Base-by-base conservation (phyloP, 345 rosid species). In the Lenwebbia sp. region DNA sequence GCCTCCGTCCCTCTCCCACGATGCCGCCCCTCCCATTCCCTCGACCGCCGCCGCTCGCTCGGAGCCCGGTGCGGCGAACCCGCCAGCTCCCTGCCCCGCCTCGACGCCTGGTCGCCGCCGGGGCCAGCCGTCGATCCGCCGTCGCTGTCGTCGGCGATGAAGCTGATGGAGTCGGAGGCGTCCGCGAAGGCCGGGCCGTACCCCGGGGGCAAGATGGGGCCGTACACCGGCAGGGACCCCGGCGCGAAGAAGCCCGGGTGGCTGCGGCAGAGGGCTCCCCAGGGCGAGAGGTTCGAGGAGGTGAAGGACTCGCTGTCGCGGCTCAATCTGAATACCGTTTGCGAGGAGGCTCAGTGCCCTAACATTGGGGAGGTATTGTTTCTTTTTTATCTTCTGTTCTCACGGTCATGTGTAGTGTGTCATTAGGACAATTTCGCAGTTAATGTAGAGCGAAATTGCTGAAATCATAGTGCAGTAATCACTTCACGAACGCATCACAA, bases 281-380 rank as follows among this genome's bases (percentile, higher is more conserved):
- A 94, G 85, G 99, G 99, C 0, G 94, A 90, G 82, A 92, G 90
- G 90, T 98, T 91, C 88, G 92, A 93, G 41, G 93, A 95, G 83
- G 98, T 98, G 37, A 98, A 98, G 83, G 90, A 93, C 8, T 92
- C 98, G 15, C 89, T 96, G 13, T 94, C 99, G 51, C 88, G 91
- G 58, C 92, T 96, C 83, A 96, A 93, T 25, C 99, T 98, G 84
- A 94, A 94, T 56, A 96, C 99, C 86, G 99, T 97, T 26, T 97
- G 99, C 55, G 96, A 96, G 83, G 99, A 97, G 88, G 99, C 99
- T 53, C 99, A 96, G 87, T 96, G 99, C 89, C 99, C 99, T 81
- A 98, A 98, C 88, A 95, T 96, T 51, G 99, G 99, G 76, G 99
- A 95, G 98, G 98, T 94, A 82, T 5, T 7, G 25, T 37, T 70